Conservation (phyloP, 2,329 filamentous ascomycete genomes). For the Aspergillus proliferans region DNA sequence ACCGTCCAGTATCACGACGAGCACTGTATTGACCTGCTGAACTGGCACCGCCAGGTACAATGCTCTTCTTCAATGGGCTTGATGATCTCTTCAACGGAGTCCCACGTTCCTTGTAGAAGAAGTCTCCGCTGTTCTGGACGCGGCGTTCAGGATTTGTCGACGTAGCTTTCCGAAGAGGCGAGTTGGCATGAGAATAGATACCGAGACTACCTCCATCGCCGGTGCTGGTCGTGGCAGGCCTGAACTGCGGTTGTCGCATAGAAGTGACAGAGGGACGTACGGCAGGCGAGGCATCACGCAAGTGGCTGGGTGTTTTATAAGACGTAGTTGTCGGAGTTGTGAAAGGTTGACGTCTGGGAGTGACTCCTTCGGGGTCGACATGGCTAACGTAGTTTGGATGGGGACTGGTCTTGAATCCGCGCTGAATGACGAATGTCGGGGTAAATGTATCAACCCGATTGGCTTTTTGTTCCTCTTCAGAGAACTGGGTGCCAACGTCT, state of each 20-base stretch:
- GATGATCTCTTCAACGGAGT: conserved; percentile 34
- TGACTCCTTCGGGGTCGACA: conserved; percentile 59
- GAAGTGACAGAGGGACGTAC: conserved; percentile 35
- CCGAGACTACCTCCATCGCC: conserved; percentile 73
- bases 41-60: conserved; percentile 31
- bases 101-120: conserved; percentile 29
- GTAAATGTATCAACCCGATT: conserved; percentile 58
- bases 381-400: conserved; percentile 74
- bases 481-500: conserved; percentile 73
- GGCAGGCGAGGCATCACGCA: conserved; percentile 44
- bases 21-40: conserved; percentile 22
- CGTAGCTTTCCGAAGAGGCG: conserved; percentile 73
- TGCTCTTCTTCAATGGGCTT: conserved; percentile 40
- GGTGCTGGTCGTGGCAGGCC: conserved; percentile 34
- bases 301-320: conserved; percentile 37
- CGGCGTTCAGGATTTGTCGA: conserved; percentile 49
- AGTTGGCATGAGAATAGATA: conserved; percentile 71
- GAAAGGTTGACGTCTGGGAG: conserved; percentile 35
- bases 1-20: conserved; percentile 27
- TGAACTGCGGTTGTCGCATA: conserved; percentile 51
- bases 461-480: conserved; percentile 40
- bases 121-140: conserved; percentile 34
- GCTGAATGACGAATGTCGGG: conserved; percentile 59
- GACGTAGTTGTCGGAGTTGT: conserved; percentile 41
- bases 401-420: conserved; percentile 72